Evolutionary conservation across 1,139 yeast species (phyloP).

Genomic region (Magnusiomyces suaveolens): DNA sequence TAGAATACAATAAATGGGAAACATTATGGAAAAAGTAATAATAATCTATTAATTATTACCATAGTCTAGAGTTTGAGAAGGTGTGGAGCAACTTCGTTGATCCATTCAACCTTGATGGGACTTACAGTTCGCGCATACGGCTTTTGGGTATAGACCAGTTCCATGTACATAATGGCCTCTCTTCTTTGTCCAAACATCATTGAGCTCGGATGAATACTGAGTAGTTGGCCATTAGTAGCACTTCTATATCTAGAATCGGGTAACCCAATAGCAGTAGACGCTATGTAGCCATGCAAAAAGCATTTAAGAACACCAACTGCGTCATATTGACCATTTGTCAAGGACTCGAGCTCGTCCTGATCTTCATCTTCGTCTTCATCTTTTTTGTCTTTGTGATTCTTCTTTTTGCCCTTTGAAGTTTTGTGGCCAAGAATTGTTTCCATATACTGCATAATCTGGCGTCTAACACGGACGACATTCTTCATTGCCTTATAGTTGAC

Average conservation of each 20-base stretch:
- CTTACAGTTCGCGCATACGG: conserved; percentile 89
- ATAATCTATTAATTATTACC: background rate
- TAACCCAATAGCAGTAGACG: conserved; percentile 86
- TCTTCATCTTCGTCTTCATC: conserved; percentile 17
- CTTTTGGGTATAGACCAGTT: conserved; percentile 84
- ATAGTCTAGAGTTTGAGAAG: conserved; percentile 28
- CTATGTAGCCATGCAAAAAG: conserved; percentile 70
- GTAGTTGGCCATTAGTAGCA: conserved; percentile 48
- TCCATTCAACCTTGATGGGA: conserved; percentile 76
- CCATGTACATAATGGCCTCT: conserved; percentile 90
- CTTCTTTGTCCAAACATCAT: conserved; percentile 69
- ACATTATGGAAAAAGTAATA: background rate
- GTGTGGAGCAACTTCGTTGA: conserved; percentile 75
- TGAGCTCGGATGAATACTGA: conserved; percentile 89
- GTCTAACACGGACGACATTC: conserved; percentile 65
- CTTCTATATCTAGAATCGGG: conserved; percentile 92
- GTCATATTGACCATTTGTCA: conserved; percentile 31
- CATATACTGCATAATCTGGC: conserved; percentile 71
- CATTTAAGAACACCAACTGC: conserved; percentile 53
- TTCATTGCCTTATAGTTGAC: conserved; percentile 72
- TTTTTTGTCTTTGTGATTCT: conserved; percentile 2
- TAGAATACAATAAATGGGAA: background rate
- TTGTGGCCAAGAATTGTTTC: conserved; percentile 15
- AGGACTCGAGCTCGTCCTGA: conserved; percentile 13
- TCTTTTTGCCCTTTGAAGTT: background rate